phyloP scores from a whole-genome alignment of 306 rosid species.

The Castanopsis chinensis region DNA sequence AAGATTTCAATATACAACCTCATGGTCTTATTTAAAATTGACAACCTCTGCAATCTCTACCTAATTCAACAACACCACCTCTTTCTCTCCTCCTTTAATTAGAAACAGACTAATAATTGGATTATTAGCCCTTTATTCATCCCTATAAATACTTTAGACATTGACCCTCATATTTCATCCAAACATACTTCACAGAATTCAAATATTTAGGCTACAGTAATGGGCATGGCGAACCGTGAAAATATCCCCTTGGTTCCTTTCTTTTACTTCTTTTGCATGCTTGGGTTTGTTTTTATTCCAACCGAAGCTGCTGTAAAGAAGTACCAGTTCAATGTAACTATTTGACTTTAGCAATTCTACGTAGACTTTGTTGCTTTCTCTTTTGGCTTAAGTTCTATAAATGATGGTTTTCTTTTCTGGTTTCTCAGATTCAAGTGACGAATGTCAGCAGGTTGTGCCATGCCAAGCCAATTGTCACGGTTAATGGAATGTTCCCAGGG shows the following conservation, averaged over 20 bases:
- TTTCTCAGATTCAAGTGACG: slow-evolving; percentile 30
- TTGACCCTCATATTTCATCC: background rate
- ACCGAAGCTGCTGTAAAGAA: slow-evolving; percentile 21
- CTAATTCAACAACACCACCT: background rate
- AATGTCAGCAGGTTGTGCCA: slow-evolving; percentile 40
- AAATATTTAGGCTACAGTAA: background rate
- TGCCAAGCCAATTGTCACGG: slow-evolving; percentile 33
- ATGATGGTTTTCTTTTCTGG: background rate
- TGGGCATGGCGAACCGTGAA: background rate
- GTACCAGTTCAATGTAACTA: slow-evolving; percentile 21
- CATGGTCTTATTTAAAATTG: too few species aligned
- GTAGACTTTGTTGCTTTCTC: too few species aligned
- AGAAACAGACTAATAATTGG: too few species aligned
- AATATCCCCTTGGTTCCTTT: background rate
- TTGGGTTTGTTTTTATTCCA: slow-evolving; percentile 1
- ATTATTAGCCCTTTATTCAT: too few species aligned
- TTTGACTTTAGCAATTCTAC: background rate
- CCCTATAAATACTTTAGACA: background rate
- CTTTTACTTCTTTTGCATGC: background rate
- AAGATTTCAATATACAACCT: background rate
- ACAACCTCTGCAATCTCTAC: background rate
- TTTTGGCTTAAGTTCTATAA: background rate
- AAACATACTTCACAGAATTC: background rate
- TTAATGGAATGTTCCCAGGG: slow-evolving; percentile 40
- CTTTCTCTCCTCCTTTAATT: background rate